Percentiles rank a stretch among this genome's conserved stretches.
Conservation (phyloP, 768 basidiomycete genomes). For the Suillus variegatus region DNA sequence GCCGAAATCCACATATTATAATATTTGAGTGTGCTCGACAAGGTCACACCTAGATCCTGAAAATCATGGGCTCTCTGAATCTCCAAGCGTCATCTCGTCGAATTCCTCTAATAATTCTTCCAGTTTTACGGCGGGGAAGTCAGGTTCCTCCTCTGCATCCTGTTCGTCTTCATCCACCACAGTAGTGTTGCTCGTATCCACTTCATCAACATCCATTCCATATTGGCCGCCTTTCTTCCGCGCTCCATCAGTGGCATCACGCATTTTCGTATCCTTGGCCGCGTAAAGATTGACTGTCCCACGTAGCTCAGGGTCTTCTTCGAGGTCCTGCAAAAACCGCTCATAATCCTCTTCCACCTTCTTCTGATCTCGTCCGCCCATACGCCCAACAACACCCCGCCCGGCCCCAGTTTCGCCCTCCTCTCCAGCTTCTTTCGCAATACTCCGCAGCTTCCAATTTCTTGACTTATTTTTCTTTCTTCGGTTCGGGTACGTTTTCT, state of each 20-base stretch:
- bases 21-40: background rate
- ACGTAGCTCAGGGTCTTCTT: slow-evolving; percentile 93
- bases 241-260: slow-evolving; percentile 31
- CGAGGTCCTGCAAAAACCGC: slow-evolving; percentile 88
- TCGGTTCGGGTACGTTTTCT: slow-evolving; percentile 93
- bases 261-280: slow-evolving; percentile 55
- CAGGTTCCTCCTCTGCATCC: slow-evolving; percentile 66
- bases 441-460: slow-evolving; percentile 87
- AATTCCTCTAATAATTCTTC: slow-evolving; percentile 91
- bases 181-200: slow-evolving; percentile 29
- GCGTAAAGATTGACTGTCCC: slow-evolving; percentile 87
- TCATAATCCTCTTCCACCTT: slow-evolving; percentile 98
- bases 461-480: slow-evolving; percentile 87
- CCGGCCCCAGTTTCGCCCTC: slow-evolving; percentile 77
- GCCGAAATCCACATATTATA: background rate
- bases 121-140: slow-evolving; percentile 86
- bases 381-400: slow-evolving; percentile 84
- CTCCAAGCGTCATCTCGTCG: slow-evolving; percentile 83
- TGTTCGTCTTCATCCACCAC: slow-evolving; percentile 32
- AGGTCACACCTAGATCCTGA: background rate
- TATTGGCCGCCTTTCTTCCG: slow-evolving; percentile 27
- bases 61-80: slow-evolving; percentile 25
- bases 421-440: slow-evolving; percentile 90
- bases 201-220: slow-evolving; percentile 69
- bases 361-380: slow-evolving; percentile 87